A percentile compares a stretch with the other conserved stretches of the same genome.
phyloP scores from a whole-genome alignment of 306 rosid genomes.

The Sicyos edulis region DNA sequence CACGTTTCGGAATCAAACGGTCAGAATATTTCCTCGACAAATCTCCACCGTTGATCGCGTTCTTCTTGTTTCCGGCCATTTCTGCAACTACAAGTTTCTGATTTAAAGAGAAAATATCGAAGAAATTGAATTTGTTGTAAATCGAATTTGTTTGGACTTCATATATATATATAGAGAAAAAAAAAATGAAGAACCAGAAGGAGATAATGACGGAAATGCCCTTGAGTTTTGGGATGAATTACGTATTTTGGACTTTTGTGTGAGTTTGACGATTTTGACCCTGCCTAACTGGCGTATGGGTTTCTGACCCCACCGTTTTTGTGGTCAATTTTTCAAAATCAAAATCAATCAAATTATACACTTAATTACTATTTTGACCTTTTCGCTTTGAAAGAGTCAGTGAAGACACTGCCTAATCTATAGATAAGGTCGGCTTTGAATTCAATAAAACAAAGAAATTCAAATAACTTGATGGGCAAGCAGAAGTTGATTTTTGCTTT shows the following conservation, averaged over 20 bases:
- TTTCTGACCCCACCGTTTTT: not conserved
- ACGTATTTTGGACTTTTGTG: not conserved
- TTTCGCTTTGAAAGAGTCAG: not conserved
- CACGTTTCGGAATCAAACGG: slow-evolving; percentile 62
- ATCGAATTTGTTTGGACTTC: no score
- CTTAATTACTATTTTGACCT: slow-evolving; percentile 7
- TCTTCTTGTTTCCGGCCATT: not conserved
- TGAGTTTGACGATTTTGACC: slow-evolving; percentile 11
- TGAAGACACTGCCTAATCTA: not conserved
- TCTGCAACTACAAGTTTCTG: not conserved
- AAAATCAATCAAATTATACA: not conserved
- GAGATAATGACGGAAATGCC: not conserved
- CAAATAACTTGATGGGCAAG: not conserved
- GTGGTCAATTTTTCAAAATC: slow-evolving; percentile 1
- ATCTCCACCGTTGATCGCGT: slow-evolving; percentile 30
- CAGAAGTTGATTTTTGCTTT: not conserved
- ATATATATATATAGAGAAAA: not conserved
- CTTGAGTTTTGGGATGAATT: not conserved
- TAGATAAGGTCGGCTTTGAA: not conserved
- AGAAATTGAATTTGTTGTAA: not conserved
- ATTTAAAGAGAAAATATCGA: not conserved
- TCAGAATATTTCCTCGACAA: slow-evolving; percentile 26
- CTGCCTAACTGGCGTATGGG: slow-evolving; percentile 16
- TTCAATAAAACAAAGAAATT: not conserved
- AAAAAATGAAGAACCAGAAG: not conserved